Evolutionary conservation across 306 rosid species (phyloP).

Genomic region (Canavalia ensiformis): DNA sequence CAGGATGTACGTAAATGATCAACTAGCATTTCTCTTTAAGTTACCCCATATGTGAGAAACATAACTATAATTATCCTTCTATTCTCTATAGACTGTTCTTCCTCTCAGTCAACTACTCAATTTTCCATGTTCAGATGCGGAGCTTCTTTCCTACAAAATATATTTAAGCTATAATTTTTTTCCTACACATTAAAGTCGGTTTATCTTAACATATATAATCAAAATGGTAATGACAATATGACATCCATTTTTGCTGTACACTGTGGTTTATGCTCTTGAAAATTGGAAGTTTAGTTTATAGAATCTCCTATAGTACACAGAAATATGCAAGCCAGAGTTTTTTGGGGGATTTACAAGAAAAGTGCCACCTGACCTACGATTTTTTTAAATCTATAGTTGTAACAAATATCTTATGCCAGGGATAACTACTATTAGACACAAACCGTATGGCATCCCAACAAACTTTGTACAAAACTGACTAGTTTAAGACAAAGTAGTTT

Average conservation of each 20-base stretch:
- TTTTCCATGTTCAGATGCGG: slow-evolving; percentile 1
- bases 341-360: background rate
- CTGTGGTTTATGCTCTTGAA: background rate
- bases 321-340: background rate
- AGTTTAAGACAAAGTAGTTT: slow-evolving; percentile 1
- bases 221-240: slow-evolving; percentile 6
- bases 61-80: slow-evolving; percentile 8
- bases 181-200: background rate
- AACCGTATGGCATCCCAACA: background rate
- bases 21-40: background rate
- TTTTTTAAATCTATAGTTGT: slow-evolving; percentile 26
- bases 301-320: background rate
- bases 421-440: slow-evolving; percentile 21
- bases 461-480: slow-evolving; percentile 7
- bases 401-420: slow-evolving; percentile 1
- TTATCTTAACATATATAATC: slow-evolving; percentile 1
- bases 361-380: background rate
- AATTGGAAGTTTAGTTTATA: slow-evolving; percentile 8
- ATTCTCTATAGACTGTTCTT: background rate
- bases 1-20: background rate
- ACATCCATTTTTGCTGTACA: background rate
- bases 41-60: background rate
- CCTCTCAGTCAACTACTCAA: slow-evolving; percentile 10
- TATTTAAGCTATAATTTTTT: background rate
- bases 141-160: slow-evolving; percentile 3